phyloP scores from a whole-genome alignment of 169 alveolate genomes.

The Cystoisospora suis region DNA sequence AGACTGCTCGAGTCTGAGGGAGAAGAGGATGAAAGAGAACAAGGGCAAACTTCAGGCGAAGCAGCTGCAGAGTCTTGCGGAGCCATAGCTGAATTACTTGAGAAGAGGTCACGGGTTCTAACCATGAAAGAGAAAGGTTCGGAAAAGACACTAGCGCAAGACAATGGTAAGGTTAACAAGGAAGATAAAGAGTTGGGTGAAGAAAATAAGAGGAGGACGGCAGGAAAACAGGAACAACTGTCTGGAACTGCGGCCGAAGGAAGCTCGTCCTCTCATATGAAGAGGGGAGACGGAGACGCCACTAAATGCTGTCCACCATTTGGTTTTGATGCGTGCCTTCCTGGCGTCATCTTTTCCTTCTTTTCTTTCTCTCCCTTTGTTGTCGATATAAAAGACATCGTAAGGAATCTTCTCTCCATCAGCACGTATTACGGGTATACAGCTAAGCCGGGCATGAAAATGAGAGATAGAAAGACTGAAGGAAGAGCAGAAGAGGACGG shows the following conservation, averaged over 20 bases:
- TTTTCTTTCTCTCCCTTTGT: constrained; percentile 23
- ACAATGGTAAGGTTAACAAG: no score
- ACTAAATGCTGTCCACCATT: no score
- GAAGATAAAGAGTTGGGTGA: no score
- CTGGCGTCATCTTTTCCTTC: neutral
- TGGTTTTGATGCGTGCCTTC: neutral
- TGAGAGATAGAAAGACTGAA: no score
- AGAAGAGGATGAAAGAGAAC: neutral
- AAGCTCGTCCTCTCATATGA: no score
- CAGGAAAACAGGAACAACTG: no score
- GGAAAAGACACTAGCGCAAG: neutral
- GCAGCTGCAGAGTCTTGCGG: neutral
- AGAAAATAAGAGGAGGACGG: no score
- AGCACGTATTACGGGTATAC: neutral
- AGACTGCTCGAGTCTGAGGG: neutral
- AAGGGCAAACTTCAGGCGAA: neutral
- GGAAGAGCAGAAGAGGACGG: neutral
- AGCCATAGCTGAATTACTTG: constrained; percentile 5
- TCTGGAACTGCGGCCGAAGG: no score
- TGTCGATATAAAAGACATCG: constrained; percentile 7
- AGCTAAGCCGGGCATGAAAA: no score
- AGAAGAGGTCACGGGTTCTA: neutral
- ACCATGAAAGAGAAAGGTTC: neutral
- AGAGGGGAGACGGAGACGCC: no score
- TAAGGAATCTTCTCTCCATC: constrained; percentile 7